A percentile compares a stretch with the other conserved stretches of the same genome.
Conservation (phyloP, 176 grass and related monocot genomes). For the Rhynchospora tenuis region DNA sequence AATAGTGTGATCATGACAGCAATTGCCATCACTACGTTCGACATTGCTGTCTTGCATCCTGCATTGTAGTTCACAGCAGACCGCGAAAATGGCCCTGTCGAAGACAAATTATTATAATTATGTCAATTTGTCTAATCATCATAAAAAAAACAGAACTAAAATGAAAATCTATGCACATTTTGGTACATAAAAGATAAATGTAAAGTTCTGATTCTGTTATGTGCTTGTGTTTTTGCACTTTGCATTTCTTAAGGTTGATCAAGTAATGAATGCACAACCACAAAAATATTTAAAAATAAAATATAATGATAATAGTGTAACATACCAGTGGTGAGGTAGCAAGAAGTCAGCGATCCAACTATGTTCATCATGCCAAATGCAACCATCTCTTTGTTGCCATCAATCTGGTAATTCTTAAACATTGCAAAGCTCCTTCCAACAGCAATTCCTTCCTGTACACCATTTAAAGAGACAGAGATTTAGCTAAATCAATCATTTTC, state of each 20-base stretch:
- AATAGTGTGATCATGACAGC: slow-evolving; percentile 84
- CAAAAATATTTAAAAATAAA: neutral
- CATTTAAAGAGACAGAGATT: neutral
- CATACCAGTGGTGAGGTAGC: slow-evolving; percentile 83
- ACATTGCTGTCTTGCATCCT: slow-evolving; percentile 95
- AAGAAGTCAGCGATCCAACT: slow-evolving; percentile 75
- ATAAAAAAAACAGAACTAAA: neutral
- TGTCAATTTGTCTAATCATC: neutral
- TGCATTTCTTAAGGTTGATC: neutral
- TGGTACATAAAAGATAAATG: neutral
- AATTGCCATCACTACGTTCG: slow-evolving; percentile 81
- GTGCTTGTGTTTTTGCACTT: neutral
- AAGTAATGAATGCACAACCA: neutral
- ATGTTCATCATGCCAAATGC: slow-evolving; percentile 92
- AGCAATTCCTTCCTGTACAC: slow-evolving; percentile 86
- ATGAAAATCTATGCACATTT: neutral
- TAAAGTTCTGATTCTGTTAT: neutral
- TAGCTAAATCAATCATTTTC: neutral
- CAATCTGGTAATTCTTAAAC: slow-evolving; percentile 98
- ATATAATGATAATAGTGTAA: neutral
- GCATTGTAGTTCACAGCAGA: slow-evolving; percentile 94
- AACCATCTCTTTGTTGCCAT: slow-evolving; percentile 99
- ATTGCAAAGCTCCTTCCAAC: slow-evolving; percentile 89
- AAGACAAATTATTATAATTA: neutral
- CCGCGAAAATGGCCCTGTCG: slow-evolving; percentile 63